A percentile compares a stretch with the other conserved stretches of the same genome.
phyloP scores from a whole-genome alignment of 495 filamentous ascomycete genomes.

The Xylaria sp. region DNA sequence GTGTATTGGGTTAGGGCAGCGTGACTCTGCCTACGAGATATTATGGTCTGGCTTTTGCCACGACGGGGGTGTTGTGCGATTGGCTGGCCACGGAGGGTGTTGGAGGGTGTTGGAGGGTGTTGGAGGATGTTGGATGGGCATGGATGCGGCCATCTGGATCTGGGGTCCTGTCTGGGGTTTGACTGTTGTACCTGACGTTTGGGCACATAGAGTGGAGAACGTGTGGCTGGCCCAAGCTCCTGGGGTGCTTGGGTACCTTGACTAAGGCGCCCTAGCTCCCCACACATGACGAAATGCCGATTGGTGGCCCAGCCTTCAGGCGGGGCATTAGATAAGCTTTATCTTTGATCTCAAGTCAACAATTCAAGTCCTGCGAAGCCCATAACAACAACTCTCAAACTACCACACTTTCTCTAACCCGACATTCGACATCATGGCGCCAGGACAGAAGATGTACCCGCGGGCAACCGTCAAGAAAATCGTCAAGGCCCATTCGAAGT shows the following conservation, averaged over 20 bases:
- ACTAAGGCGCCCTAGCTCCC: neutral
- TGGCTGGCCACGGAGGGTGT: neutral
- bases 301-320: neutral
- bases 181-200: conserved; percentile 2
- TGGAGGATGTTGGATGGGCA: neutral
- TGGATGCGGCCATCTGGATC: conserved; percentile 9
- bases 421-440: conserved; percentile 50
- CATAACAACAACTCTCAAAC: neutral
- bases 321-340: conserved; percentile 8
- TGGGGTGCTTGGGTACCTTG: neutral
- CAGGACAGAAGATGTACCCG: conserved; percentile 78
- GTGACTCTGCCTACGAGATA: neutral
- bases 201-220: too few species aligned
- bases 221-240: conserved; percentile 12
- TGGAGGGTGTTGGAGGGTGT: too few species aligned
- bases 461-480: conserved; percentile 85
- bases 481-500: conserved; percentile 85
- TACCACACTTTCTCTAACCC: neutral
- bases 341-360: conserved; percentile 10
- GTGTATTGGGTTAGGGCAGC: neutral
- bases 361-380: neutral
- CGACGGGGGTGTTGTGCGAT: neutral
- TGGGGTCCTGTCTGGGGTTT: conserved; percentile 15
- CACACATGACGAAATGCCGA: conserved; percentile 10
- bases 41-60: neutral